Evolutionary conservation across 2,329 filamentous ascomycete genomes (phyloP).

Genomic region (Alternaria triticimaculans): DNA sequence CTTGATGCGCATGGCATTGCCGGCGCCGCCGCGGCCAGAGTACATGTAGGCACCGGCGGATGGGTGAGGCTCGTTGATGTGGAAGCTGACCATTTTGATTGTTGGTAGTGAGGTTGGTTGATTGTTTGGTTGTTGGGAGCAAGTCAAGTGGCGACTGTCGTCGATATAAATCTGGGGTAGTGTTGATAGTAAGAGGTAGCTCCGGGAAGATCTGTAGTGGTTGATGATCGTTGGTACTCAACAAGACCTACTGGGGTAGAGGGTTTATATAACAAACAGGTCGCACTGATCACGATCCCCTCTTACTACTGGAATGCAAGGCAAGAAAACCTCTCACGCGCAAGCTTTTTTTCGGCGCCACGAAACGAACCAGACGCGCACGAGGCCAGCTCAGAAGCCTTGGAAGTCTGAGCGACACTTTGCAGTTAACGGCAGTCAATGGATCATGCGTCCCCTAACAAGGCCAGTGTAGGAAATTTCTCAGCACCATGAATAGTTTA

Average conservation of each 20-base stretch:
- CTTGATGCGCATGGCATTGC: conserved; percentile 63
- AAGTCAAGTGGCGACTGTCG: conserved; percentile 21
- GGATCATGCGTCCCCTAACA: conserved; percentile 41
- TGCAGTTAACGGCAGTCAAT: conserved; percentile 52
- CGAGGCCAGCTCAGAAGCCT: conserved; percentile 23
- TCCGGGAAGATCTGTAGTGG: conserved; percentile 18
- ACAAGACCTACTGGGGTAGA: conserved; percentile 6
- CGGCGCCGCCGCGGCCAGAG: conserved; percentile 64
- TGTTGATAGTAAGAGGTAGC: not conserved
- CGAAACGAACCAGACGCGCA: conserved; percentile 35
- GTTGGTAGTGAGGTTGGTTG: conserved; percentile 15
- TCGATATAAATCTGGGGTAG: conserved; percentile 18
- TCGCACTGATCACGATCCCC: conserved; percentile 12
- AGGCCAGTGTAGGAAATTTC: conserved; percentile 14
- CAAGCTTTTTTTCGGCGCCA: conserved; percentile 28
- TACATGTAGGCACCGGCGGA: conserved; percentile 61
- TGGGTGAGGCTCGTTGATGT: conserved; percentile 68
- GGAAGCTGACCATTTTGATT: conserved; percentile 54
- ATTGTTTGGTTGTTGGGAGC: conserved; percentile 7
- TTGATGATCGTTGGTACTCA: conserved; percentile 18
- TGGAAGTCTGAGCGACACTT: conserved; percentile 40
- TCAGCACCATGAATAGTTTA: conserved; percentile 16
- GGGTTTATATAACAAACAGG: conserved; percentile 28
- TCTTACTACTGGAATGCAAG: conserved; percentile 11
- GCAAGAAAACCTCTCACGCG: conserved; percentile 5